Percentiles rank a stretch among this genome's conserved stretches.
phyloP scores from a whole-genome alignment of 2,329 filamentous ascomycete genomes.

The Aspergillus texensis region DNA sequence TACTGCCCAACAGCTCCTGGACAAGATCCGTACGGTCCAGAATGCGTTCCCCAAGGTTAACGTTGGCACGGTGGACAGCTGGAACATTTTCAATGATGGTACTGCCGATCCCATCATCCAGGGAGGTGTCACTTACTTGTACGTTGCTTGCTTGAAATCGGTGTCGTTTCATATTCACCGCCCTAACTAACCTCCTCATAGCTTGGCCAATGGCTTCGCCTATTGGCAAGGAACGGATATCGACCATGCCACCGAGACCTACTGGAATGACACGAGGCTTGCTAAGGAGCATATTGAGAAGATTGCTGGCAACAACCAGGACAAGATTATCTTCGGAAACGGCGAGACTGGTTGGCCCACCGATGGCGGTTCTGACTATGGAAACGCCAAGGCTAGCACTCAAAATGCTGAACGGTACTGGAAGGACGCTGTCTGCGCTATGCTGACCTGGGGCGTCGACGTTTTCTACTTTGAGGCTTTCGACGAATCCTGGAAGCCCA shows the following conservation, averaged over 20 bases:
- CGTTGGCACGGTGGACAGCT: constrained; percentile 70
- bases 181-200: constrained; percentile 18
- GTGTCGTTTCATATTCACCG: background rate
- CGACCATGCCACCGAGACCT: constrained; percentile 61
- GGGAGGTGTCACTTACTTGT: constrained; percentile 63
- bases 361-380: constrained; percentile 63
- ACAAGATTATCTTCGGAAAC: constrained; percentile 66
- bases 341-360: constrained; percentile 72
- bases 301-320: constrained; percentile 54
- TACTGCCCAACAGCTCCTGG: constrained; percentile 61
- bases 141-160: constrained; percentile 22
- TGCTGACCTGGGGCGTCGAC: constrained; percentile 67
- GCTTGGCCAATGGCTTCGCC: constrained; percentile 69
- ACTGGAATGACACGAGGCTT: constrained; percentile 68
- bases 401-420: constrained; percentile 64
- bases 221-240: constrained; percentile 70
- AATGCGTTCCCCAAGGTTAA: constrained; percentile 57
- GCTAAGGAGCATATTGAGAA: constrained; percentile 65
- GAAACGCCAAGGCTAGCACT: constrained; percentile 61
- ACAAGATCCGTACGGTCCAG: constrained; percentile 65
- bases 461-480: constrained; percentile 76
- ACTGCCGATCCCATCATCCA: constrained; percentile 66
- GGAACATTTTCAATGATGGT: constrained; percentile 72
- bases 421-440: constrained; percentile 63
- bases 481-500: constrained; percentile 72